Evolutionary conservation across 176 grass and related monocot genomes (phyloP), one percentile per base, ranked within the genome.

Genomic region (Cymbopogon citratus): DNA sequence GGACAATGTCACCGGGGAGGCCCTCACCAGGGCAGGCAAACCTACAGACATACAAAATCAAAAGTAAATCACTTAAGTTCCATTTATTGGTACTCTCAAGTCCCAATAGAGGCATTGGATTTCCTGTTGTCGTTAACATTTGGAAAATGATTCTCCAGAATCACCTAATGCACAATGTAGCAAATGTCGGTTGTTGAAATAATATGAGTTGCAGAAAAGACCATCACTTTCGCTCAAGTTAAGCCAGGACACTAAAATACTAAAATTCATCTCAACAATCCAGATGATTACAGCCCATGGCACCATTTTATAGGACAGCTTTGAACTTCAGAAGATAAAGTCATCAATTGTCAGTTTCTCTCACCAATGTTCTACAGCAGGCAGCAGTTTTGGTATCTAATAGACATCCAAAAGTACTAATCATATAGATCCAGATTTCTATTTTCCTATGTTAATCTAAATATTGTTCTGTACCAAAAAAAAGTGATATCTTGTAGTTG

Each of bases 21-120:
- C 97, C 97, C 49, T 96, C 97, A 18, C 97, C 97, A 16, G 97
- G 97, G 79, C 91, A 95, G 56, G 91, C 77, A 56, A 99, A 93
- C 68, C 97, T 99, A 84, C 10, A 78, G 64, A 80, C 73, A 84
- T 15, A 61, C 0, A 80, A 71, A 13, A 76, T 18, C 66, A 21
- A 82, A 74, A 45, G 31, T 0, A 35, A 35, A 68, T 69, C 29
- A 83, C 54, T 48, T 57, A 29, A 3, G 19, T 25, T 46, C 39
- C 6, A 19, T 41, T 62, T 31, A n/a, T 59, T 44, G 19, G 72
- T 28, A 18, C 21, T 48, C 18, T 24, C 71, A 54, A 54, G 21
- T 48, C 5, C 10, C 21, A 45, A 25, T 3, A 14, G 28, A 80
- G 28, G 7, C 21, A 56, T 25, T 56, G 29, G 33, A 21, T 69